Evolutionary conservation across 2,329 filamentous ascomycete species (phyloP), one percentile per base, ranked within the genome.

Genomic region (Colletotrichum sp.): DNA sequence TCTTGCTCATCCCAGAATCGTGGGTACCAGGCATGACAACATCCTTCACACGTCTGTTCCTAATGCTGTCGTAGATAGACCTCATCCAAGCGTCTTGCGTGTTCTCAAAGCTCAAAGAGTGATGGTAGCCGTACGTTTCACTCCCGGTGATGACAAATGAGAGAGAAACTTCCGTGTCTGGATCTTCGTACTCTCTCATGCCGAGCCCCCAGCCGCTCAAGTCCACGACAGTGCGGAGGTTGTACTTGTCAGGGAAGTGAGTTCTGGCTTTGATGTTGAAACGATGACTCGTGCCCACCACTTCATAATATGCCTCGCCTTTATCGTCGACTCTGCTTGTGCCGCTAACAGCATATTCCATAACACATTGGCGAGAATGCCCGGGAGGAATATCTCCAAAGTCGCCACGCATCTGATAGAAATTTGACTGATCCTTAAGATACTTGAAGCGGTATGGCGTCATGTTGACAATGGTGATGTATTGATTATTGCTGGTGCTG

Each of bases 1-100:
- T 87, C 3, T 78, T 82, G 30, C 83, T 85, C 87, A 90, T 89
- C 16, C 87, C 88, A 0, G 87, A 83, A 73, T 89, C 87, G 74
- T 90, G 87, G 5, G 86, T 84, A 11, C 87, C 88, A 0, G 87
- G 88, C 82, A 90, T 86, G 64, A 86, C 83, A n/a, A 90, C 82
- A 34, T 88, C 84, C 67, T 85, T 85, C 1, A 90, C 79, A 4
- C 83, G 84, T 13, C 88, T 83, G 76, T 83, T 80, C 36, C 81
- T 80, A 76, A 85, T 83, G 8, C 80, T 79, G 22, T 82, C 71
- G 71, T 83, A 82, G 11, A 84, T 78, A 6, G 74, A 71, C 32
- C 77, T 80, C 83, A 84, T 84, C 83, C 83, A 85, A 72, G 80
- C 80, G 36, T 79, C 79, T 0, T 78, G 72, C 3, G 48, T n/a